Evolutionary conservation across 1,284 basidiomycete genomes (phyloP), one percentile per base, ranked within the genome.

Genomic region (Papiliotrema laurentii): DNA sequence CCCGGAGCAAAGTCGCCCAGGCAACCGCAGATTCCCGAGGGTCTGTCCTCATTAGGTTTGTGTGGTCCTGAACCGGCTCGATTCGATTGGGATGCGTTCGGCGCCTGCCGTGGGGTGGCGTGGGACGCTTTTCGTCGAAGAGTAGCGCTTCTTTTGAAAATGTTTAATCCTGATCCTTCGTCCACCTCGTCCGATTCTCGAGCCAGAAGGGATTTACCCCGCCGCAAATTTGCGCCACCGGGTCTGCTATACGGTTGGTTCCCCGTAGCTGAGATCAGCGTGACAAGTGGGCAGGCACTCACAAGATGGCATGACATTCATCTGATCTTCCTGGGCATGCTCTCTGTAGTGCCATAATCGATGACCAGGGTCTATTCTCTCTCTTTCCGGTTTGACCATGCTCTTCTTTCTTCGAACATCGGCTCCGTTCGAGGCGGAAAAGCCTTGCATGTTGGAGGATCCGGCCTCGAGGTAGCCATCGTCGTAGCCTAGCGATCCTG

Each of bases 341-440:
- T 81, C 86, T 46, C 91, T 84, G 75, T 98, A 98, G 76, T 97
- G 87, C 84, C 87, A 98, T 60, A 94, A 85, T 37, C 92, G 82
- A 77, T 97, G 92, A 42, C 84, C 84, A 9, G 93, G 92, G 68
- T 97, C 93, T 64, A 97, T 90, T 78, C 94, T 89, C 78, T 97
- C 94, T 55, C 94, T 80, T 73, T 98, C 94, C 7, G 96, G 94
- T 49, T 83, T 79, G 47, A 97, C 89, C 41, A 98, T 81, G 66
- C 86, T 90, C 81, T 93, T 94, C 79, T 97, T 97, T 67, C 93
- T 76, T 50, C 77, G 75, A 39, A 87, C 73, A 69, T 73, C 71
- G 11, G 61, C 66, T 26, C 67, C 66, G 25, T 61, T 61, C 10
- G 45, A 51, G 9, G 54, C 51, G 1, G 65, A 66, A 38, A 69